These are phyloP conservation scores for Colletotrichum kahawae DNA, from an alignment of 2,329 filamentous ascomycete species.

Conservation along the genomic window DNA sequence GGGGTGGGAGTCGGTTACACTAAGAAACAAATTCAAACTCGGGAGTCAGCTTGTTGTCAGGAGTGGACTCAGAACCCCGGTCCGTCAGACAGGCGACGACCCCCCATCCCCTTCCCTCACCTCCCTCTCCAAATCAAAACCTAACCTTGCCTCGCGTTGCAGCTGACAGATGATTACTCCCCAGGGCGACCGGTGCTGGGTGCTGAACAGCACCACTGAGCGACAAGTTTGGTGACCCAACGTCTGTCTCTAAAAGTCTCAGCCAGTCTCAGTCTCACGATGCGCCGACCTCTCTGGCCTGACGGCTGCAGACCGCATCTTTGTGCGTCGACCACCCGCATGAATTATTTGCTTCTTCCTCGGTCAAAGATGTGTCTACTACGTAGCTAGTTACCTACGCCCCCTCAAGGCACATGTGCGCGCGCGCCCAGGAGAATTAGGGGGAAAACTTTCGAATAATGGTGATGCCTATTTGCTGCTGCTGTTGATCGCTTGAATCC, in stretches of 20 bases:
- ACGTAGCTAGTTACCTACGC: not conserved
- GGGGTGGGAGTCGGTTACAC: not conserved
- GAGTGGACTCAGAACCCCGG: not conserved
- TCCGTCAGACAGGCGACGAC: not conserved
- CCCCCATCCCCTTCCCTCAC: not conserved
- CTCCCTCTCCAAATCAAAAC: not conserved
- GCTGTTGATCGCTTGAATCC: not conserved
- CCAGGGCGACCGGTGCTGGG: not conserved
- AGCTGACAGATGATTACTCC: not conserved
- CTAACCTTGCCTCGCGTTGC: not conserved
- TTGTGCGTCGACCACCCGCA: not conserved
- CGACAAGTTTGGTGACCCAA: not conserved
- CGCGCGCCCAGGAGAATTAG: not conserved
- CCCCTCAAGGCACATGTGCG: not conserved
- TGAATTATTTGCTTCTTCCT: not conserved
- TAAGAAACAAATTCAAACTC: not conserved
- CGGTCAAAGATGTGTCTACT: not conserved
- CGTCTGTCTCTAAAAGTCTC: not conserved
- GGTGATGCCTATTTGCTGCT: not conserved
- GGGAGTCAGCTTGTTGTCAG: not conserved
- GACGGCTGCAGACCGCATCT: constrained; percentile 3
- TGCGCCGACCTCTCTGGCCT: not conserved
- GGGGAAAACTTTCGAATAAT: not conserved
- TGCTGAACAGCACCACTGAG: not conserved
- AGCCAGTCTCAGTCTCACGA: not conserved